A percentile compares a stretch with the other conserved stretches of the same genome.
Evolutionary conservation across 2,329 filamentous ascomycete species (phyloP).

Genomic region (Pyricularia pennisetigena): DNA sequence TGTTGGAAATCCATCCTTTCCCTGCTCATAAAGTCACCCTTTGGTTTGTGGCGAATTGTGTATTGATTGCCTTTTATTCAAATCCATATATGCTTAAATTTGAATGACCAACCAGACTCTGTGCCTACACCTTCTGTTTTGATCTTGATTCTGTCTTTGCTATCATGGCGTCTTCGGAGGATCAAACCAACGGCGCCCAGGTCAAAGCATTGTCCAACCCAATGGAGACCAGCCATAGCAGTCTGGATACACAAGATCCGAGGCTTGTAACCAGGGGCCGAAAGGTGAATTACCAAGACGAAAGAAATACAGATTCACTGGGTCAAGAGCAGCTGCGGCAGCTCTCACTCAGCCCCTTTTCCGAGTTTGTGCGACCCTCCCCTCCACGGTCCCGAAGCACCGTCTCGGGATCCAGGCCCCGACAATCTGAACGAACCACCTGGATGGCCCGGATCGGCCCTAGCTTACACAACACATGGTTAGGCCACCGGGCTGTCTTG

Average conservation of each 20-base stretch:
- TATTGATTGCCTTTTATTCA: neutral
- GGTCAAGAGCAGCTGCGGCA: constrained; percentile 23
- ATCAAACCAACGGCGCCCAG: neutral
- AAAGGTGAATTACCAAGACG: constrained; percentile 4
- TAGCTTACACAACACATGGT: constrained; percentile 32
- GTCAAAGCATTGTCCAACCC: neutral
- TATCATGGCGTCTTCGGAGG: neutral
- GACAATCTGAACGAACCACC: neutral
- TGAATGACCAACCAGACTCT: neutral
- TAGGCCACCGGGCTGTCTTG: constrained; percentile 58
- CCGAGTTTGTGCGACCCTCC: constrained; percentile 17
- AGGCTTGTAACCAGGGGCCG: neutral
- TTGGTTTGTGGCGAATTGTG: neutral
- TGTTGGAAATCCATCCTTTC: neutral
- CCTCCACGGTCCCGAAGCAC: neutral
- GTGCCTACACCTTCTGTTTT: neutral
- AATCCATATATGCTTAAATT: neutral
- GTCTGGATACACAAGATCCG: neutral
- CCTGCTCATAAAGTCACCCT: neutral
- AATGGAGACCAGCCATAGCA: neutral
- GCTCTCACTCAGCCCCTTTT: constrained; percentile 30
- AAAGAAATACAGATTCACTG: constrained; percentile 11
- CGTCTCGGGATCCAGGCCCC: neutral
- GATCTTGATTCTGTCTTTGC: neutral
- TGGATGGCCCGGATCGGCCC: neutral